These are phyloP conservation scores for Colletotrichum cuscutae DNA, from an alignment of 2,329 filamentous ascomycete genomes.

Conservation along the genomic window DNA sequence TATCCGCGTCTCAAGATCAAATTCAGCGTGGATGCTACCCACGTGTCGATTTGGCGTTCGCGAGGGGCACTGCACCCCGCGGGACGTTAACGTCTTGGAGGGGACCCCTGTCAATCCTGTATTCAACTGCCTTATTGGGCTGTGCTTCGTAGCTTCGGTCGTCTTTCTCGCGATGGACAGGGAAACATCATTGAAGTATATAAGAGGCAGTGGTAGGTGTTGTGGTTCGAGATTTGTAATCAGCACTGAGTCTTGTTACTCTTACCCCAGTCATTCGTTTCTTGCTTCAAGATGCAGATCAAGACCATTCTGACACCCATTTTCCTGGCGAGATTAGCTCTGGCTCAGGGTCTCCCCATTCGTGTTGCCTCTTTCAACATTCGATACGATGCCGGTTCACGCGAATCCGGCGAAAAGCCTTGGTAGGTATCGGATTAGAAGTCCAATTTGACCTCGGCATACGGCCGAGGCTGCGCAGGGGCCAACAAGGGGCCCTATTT, in stretches of 20 bases:
- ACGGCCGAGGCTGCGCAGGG: too few species aligned
- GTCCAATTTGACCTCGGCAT: too few species aligned
- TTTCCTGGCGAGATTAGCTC: conserved; percentile 7
- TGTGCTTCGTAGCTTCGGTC: not conserved
- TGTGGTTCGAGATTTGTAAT: not conserved
- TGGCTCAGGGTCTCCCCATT: conserved; percentile 46
- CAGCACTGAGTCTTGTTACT: not conserved
- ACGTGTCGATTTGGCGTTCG: not conserved
- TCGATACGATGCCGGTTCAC: conserved; percentile 67
- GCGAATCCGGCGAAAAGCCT: conserved; percentile 64
- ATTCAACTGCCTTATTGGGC: conserved; percentile 20
- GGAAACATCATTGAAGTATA: not conserved
- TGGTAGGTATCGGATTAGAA: too few species aligned
- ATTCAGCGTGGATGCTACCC: not conserved
- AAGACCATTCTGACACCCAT: conserved; percentile 18
- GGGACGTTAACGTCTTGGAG: not conserved
- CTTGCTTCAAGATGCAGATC: conserved; percentile 16
- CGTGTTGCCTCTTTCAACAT: conserved; percentile 75
- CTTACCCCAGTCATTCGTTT: not conserved
- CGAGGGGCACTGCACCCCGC: conserved; percentile 4
- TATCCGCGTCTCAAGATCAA: not conserved
- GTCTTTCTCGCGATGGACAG: not conserved
- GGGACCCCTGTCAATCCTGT: not conserved
- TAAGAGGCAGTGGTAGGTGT: not conserved
- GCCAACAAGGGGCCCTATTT: too few species aligned